Evolutionary conservation across 495 filamentous ascomycete genomes (phyloP), one percentile per base, ranked within the genome.

Genomic region (Penicillium fimorum): DNA sequence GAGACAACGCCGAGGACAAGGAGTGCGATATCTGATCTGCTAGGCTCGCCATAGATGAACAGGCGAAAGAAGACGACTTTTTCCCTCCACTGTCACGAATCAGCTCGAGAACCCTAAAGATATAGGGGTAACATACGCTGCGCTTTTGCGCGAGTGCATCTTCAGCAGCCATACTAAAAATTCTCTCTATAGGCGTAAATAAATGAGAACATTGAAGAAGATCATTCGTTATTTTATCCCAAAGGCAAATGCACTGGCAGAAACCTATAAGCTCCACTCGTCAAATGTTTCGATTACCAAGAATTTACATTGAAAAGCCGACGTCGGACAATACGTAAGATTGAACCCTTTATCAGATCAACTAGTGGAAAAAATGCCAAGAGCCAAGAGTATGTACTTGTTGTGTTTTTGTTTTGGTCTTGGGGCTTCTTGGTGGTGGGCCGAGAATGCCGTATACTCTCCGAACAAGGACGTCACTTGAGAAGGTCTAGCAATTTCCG

Each of bases 1-100:
- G 73, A 69, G 8, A 84, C 17, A 40, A 79, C 60, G 30, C 80
- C 85, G 11, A 72, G 60, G 18, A 68, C n/a, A n/a, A 88, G 70
- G 42, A 81, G 67, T 40, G 71, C 56, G 18, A 78, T 50, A 61
- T 87, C 81, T 18, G 61, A 48, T 13, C 18, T 50, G 47, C 47
- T 50, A 13, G 47, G 47, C 20, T 50, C 47, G 47, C 47, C 47
- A 50, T 50, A 50, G 47, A 50, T 20, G 6, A 50, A 50, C 7
- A 50, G 33, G 15, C 47, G 32, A 20, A 50, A 38, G 47, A 50
- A 50, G 32, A 38, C 32, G 7, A 33, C 47, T 24, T 24, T 50
- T 3, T 50, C 47, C 22, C 18, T 50, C 47, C 47, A 50, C 47
- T 50, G 32, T 9, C 13, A 24, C 37, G 18, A 24, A 25, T 50